Evolutionary conservation across 2,329 filamentous ascomycete species (phyloP).

Genomic region (Dactylellina drechsleri): DNA sequence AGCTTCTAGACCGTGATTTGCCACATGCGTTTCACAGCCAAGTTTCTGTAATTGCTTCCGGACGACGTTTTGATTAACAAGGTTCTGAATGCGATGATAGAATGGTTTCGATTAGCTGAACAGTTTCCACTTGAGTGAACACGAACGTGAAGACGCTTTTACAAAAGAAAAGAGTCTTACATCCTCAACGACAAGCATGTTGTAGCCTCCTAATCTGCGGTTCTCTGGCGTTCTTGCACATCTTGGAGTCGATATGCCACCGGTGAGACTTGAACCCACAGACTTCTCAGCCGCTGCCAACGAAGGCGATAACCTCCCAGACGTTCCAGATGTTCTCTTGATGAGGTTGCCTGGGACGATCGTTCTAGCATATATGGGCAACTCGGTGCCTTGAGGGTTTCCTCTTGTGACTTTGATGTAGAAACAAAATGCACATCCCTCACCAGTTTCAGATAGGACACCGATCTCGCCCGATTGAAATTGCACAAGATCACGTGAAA

Average conservation of each 20-base stretch:
- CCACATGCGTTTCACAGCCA: conserved; percentile 71
- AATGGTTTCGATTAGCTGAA: not conserved
- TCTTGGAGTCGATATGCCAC: not conserved
- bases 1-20: conserved; percentile 73
- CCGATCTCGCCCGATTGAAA: conserved; percentile 82
- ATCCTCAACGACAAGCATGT: not conserved
- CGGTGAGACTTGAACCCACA: not conserved
- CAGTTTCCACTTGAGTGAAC: not conserved
- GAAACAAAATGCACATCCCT: conserved; percentile 79
- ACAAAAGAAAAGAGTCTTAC: not conserved
- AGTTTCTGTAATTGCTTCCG: conserved; percentile 71
- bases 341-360: conserved; percentile 22
- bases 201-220: conserved; percentile 11
- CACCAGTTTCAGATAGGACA: conserved; percentile 73
- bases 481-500: conserved; percentile 78
- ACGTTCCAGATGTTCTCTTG: conserved; percentile 1
- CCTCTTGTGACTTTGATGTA: conserved; percentile 72
- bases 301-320: conserved; percentile 9
- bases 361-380: conserved; percentile 32
- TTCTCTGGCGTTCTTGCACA: conserved; percentile 9
- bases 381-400: conserved; percentile 16
- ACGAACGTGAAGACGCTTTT: no score
- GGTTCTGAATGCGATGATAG: conserved; percentile 66
- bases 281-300: not conserved
- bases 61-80: conserved; percentile 74